Base-by-base conservation (phyloP, 2,329 filamentous ascomycete species). In the Colletotrichum melonis region DNA sequence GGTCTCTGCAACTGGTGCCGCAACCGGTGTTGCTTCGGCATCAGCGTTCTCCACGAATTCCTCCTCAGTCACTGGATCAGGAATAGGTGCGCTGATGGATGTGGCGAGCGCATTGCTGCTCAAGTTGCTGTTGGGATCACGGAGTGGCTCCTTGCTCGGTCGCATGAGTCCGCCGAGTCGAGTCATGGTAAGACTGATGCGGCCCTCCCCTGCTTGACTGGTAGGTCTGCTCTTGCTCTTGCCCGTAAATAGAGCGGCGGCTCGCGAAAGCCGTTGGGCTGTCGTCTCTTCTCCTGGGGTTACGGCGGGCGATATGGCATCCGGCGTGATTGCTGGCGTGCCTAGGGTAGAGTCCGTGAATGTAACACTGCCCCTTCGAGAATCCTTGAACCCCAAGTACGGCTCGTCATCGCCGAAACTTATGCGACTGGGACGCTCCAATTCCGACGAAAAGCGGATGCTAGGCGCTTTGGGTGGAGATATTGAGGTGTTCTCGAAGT, bases 131-230 rank as follows among this genome's bases (percentile, higher is more conserved):
- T 38, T 71, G 19, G 77, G 74, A 16, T 83, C 82, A 46, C 82
- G 81, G 68, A 85, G 78, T 0, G 82, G 84, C 72, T 91, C 89
- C 77, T 84, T 88, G 81, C 87, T 89, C 9, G 84, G 77, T 63
- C 86, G 87, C 76, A 87, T 86, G 7, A 90, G 83, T 0, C 86
- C 85, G 11, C 86, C 86, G 4, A 90, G 80, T n/a, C 88, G 86
- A 19, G 86, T 87, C 79, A 92, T 90, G 3, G 88, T 89, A 22
- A 88, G 82, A 77, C 88, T 91, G 69, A 91, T 87, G 4, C 90
- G 85, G 19, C 85, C 85, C 75, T 92, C 90, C 32, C 89, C 88
- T 1, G 85, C 87, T 76, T 91, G 89, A 76, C 90, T 92, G 22
- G 82, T 82, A 5, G 90, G 88, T 14, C 90, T 87, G 75, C 90